phyloP scores from a whole-genome alignment of 2,329 filamentous ascomycete species.

The Cryphonectria nitschkei region DNA sequence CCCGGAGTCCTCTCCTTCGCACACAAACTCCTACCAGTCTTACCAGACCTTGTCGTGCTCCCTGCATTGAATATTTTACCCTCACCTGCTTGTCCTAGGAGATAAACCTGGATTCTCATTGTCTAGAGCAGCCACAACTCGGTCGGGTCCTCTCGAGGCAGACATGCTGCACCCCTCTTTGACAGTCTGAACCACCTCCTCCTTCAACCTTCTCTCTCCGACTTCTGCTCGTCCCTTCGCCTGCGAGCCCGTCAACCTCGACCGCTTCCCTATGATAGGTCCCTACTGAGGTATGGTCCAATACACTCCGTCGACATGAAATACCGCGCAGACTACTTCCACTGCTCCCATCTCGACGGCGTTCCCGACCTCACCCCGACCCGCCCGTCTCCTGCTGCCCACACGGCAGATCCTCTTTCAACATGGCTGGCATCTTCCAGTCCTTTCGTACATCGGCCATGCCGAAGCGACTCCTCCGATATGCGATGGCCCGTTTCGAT shows the following conservation, averaged over 20 bases:
- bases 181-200: constrained; percentile 9
- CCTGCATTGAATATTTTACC: too few relatives aligned
- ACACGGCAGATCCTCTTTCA: constrained; percentile 28
- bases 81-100: neutral
- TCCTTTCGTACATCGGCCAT: constrained; percentile 70
- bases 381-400: neutral
- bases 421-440: constrained; percentile 75
- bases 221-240: neutral
- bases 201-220: neutral
- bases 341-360: constrained; percentile 22
- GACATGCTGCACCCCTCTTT: neutral
- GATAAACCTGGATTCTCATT: too few relatives aligned
- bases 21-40: neutral
- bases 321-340: constrained; percentile 22
- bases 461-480: constrained; percentile 87
- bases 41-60: too few relatives aligned
- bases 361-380: constrained; percentile 11
- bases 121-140: neutral
- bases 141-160: neutral
- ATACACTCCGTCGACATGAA: constrained; percentile 27
- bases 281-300: constrained; percentile 11
- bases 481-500: constrained; percentile 80
- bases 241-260: neutral
- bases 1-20: neutral
- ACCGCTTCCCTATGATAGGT: neutral